A percentile compares a stretch with the other conserved stretches of the same genome.
These are phyloP conservation scores for Penicillium paxilli DNA, from an alignment of 495 filamentous ascomycete genomes.

Conservation along the genomic window DNA sequence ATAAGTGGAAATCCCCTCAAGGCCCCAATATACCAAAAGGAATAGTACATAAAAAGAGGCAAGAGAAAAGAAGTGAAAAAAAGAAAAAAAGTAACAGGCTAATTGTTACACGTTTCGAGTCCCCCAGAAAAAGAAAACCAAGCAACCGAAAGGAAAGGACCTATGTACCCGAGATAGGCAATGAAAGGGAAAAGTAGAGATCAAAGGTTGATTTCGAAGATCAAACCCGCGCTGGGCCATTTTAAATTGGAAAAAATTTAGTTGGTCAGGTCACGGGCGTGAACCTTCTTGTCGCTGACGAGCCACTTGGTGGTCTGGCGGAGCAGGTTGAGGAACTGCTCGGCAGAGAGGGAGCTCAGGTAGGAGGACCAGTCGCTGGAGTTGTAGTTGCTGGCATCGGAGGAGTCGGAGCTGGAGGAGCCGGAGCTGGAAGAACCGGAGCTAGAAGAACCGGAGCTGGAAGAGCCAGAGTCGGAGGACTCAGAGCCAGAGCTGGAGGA, in stretches of 20 bases:
- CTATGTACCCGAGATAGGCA: conserved; percentile 15
- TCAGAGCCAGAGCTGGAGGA: conserved; percentile 5
- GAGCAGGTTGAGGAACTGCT: conserved; percentile 35
- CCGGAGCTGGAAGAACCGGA: conserved; percentile 6
- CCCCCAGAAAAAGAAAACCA: conserved; percentile 10
- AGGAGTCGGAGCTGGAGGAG: conserved; percentile 3
- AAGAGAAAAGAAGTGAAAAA: conserved; percentile 19
- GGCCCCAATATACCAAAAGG: conserved; percentile 8
- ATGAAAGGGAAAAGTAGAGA: conserved; percentile 15
- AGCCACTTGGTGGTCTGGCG: conserved; percentile 39
- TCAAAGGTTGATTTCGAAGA: neutral
- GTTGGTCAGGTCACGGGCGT: conserved; percentile 34
- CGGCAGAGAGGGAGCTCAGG: conserved; percentile 38
- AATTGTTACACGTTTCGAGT: conserved; percentile 10
- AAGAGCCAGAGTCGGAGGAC: conserved; percentile 19
- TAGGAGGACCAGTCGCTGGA: conserved; percentile 31
- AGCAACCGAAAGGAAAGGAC: conserved; percentile 1
- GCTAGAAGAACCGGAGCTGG: conserved; percentile 10
- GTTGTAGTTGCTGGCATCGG: conserved; percentile 12
- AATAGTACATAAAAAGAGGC: conserved; percentile 1
- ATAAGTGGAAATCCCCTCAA: conserved; percentile 2
- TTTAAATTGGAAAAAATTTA: conserved; percentile 16
- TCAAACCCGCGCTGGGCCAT: too few species aligned
- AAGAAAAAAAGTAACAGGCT: conserved; percentile 13
- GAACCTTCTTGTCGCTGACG: conserved; percentile 38